Percentiles rank a stretch among this genome's conserved stretches.
These are phyloP conservation scores for Chlorella sp. DNA, from an alignment of 139 green algal genomes.

Conservation along the genomic window DNA sequence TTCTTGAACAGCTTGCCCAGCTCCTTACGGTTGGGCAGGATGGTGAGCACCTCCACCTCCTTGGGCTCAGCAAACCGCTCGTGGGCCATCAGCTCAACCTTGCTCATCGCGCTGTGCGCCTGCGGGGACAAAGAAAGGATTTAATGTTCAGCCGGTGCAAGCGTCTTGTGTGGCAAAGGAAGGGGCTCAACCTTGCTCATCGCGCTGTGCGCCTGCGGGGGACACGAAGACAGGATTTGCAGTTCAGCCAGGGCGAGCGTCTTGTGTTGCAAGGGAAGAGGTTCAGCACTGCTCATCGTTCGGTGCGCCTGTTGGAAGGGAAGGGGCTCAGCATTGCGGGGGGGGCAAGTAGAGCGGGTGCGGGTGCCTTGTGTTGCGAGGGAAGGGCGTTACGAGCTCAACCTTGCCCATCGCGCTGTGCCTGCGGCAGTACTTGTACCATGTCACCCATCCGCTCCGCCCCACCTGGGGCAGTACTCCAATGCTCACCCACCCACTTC, in stretches of 20 bases:
- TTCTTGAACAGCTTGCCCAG: constrained; percentile 92
- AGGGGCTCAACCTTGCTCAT: constrained; percentile 84
- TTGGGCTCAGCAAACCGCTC: constrained; percentile 88
- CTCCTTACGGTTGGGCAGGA: constrained; percentile 87
- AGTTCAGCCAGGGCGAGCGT: too few relatives aligned
- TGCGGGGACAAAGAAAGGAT: not conserved
- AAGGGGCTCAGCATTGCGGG: constrained; percentile 84
- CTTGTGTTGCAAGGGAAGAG: not conserved
- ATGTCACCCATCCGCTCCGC: too few relatives aligned
- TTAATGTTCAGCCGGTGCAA: too few relatives aligned
- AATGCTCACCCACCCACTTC: not conserved
- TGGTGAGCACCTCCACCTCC: constrained; percentile 74
- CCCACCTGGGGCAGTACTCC: not conserved
- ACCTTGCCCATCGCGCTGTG: too few relatives aligned
- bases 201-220: constrained; percentile 67
- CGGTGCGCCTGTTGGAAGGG: constrained; percentile 54
- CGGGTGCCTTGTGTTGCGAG: not conserved
- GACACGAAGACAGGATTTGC: too few relatives aligned
- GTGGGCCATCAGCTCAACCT: constrained; percentile 85
- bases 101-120: constrained; percentile 78
- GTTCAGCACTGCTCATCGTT: too few relatives aligned
- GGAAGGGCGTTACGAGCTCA: too few relatives aligned
- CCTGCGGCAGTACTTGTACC: too few relatives aligned
- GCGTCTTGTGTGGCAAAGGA: constrained; percentile 41
- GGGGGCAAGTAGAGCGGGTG: constrained; percentile 41